A percentile compares a stretch with the other conserved stretches of the same genome.
Evolutionary conservation across 768 basidiomycete species (phyloP).

Genomic region (Suillus hirtellus): DNA sequence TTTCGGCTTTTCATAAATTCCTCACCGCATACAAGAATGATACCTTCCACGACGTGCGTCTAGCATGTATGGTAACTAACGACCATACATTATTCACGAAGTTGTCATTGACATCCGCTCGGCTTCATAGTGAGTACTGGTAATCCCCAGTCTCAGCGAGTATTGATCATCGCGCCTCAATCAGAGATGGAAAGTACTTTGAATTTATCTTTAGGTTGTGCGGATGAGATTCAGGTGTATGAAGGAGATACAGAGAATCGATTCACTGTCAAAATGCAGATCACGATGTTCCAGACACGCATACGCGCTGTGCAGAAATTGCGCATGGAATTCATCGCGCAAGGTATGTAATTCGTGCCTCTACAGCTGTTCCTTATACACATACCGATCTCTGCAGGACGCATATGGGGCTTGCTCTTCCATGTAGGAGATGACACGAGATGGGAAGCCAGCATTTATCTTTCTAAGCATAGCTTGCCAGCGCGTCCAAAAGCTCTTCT

Average conservation of each 20-base stretch:
- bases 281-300: slow-evolving; percentile 3
- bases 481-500: not conserved
- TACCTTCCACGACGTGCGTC: not conserved
- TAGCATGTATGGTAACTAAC: not conserved
- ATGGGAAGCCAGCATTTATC: not conserved
- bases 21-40: not conserved
- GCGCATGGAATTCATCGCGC: not conserved
- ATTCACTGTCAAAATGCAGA: not conserved
- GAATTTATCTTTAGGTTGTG: not conserved
- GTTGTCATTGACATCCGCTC: not conserved
- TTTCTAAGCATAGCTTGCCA: not conserved
- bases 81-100: not conserved
- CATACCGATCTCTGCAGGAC: not conserved
- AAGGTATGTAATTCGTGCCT: not conserved
- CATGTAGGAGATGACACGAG: not conserved
- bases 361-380: not conserved
- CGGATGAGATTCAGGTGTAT: not conserved
- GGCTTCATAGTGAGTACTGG: not conserved
- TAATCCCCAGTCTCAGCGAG: not conserved
- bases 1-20: not conserved
- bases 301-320: not conserved
- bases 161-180: not conserved
- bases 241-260: not conserved
- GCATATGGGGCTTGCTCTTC: not conserved
- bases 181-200: not conserved